These are phyloP conservation scores for Euphorbia peplus DNA, from an alignment of 345 rosid genomes.

Conservation along the genomic window DNA sequence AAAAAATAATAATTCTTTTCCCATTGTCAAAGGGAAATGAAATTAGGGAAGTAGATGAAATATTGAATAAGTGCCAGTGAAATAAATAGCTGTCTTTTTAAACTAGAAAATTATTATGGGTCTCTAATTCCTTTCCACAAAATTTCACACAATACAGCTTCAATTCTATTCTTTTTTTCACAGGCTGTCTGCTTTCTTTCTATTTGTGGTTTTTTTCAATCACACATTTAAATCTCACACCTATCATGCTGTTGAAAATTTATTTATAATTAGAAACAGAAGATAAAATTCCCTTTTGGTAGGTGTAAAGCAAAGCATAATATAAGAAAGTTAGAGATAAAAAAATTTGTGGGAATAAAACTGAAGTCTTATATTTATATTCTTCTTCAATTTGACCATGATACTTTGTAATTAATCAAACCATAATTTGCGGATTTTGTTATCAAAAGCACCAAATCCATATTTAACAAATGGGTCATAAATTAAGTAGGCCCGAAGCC, in stretches of 20 bases:
- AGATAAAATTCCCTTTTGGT: not conserved
- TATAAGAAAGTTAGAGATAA: too few species aligned
- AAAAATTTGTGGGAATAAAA: too few species aligned
- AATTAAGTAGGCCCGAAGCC: not conserved
- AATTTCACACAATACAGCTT: not conserved
- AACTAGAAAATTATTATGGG: not conserved
- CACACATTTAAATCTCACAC: conserved; percentile 9
- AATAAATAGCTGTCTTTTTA: not conserved
- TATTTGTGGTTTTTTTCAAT: not conserved
- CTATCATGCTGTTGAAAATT: not conserved
- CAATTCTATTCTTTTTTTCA: not conserved
- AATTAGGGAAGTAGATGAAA: not conserved
- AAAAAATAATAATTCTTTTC: not conserved
- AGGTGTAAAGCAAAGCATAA: not conserved
- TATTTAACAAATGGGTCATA: too few species aligned
- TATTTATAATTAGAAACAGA: too few species aligned
- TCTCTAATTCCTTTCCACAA: not conserved
- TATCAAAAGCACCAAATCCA: too few species aligned
- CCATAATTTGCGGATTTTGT: not conserved
- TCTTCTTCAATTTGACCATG: not conserved
- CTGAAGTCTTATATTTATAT: too few species aligned
- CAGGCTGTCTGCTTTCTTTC: conserved; percentile 1
- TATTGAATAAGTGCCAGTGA: not conserved
- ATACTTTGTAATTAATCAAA: not conserved
- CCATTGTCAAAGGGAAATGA: not conserved